Evolutionary conservation across 129 eudicot species (phyloP), one percentile per base, ranked within the genome.

Genomic region (Arctium minus): DNA sequence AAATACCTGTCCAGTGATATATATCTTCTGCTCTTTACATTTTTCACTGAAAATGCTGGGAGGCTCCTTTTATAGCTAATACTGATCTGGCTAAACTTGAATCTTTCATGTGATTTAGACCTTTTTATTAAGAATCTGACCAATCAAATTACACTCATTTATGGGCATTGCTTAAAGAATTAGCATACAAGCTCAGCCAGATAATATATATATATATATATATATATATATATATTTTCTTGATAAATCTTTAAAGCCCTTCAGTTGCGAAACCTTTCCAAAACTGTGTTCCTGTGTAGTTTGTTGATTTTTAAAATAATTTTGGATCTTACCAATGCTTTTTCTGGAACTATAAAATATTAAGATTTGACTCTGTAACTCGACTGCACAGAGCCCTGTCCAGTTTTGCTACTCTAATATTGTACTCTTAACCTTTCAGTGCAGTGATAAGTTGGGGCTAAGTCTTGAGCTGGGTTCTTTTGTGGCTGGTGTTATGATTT

Each of bases 401-500:
- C 22, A 60, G 29, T 32, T 80, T 48, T 82, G 69, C 35, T 18
- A 31, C 53, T 67, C 76, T 75, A 50, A 72, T 35, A 75, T 42
- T 72, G 62, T 48, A 68, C 37, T 46, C 3, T 29, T 29, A 77
- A 81, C 8, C 15, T 87, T 91, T 74, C 99, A 96, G 99, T 93
- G 97, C 89, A 96, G 99, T 60, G 99, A 96, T 88, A 96, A 96
- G 83, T 94, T 96, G 64, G 99, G 99, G 60, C 89, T 96, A 36
- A 96, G 99, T 88, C 98, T 96, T 56, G 99, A 96, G 82, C 82
- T 96, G 92, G 99, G 99, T 82, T 93, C 99, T 70, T 96, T 96
- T 92, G 96, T 89, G 44, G 99, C 99, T 77, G 99, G 99, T 72
- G 98, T 96, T 13, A 96, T 93, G 99, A 96, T 96, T 76, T 93